Conservation (phyloP, 176 grass and related monocot species). For the Saccharum officinarum region DNA sequence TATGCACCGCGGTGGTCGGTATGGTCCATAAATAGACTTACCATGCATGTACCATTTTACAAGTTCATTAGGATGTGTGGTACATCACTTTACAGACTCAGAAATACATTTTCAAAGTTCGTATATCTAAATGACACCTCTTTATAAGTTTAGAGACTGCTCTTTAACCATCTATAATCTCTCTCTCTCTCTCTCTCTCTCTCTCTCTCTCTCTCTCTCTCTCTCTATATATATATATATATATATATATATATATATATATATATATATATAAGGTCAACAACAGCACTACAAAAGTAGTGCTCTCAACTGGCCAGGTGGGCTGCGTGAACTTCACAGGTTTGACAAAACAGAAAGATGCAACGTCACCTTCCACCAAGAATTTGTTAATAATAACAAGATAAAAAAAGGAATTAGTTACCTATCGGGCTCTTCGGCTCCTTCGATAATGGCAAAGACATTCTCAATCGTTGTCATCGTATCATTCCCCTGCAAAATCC, state of each 20-base stretch:
- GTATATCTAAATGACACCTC: too few relatives aligned
- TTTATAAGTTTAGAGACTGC: too few relatives aligned
- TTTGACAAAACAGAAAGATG: background rate
- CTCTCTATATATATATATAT: too few relatives aligned
- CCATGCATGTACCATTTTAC: too few relatives aligned
- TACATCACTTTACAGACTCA: too few relatives aligned
- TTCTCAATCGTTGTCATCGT: conserved; percentile 75
- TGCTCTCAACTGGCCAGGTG: background rate
- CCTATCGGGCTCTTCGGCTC: conserved; percentile 77
- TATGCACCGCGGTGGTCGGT: too few relatives aligned
- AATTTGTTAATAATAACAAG: background rate
- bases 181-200: too few relatives aligned
- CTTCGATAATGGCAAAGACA: conserved; percentile 78
- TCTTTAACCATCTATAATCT: background rate
- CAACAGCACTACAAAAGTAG: background rate
- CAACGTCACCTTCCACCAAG: background rate
- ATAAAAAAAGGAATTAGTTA: conserved; percentile 19
- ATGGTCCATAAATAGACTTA: too few relatives aligned
- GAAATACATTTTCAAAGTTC: too few relatives aligned
- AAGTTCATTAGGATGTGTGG: too few relatives aligned
- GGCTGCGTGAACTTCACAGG: background rate
- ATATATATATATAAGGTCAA: background rate
- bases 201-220: too few relatives aligned
- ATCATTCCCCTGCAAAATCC: conserved; percentile 64
- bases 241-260: too few relatives aligned